Percentiles rank a stretch among this genome's conserved stretches.
phyloP scores from a whole-genome alignment of 1,139 yeast species.

The Trichomonascaceae sp. region DNA sequence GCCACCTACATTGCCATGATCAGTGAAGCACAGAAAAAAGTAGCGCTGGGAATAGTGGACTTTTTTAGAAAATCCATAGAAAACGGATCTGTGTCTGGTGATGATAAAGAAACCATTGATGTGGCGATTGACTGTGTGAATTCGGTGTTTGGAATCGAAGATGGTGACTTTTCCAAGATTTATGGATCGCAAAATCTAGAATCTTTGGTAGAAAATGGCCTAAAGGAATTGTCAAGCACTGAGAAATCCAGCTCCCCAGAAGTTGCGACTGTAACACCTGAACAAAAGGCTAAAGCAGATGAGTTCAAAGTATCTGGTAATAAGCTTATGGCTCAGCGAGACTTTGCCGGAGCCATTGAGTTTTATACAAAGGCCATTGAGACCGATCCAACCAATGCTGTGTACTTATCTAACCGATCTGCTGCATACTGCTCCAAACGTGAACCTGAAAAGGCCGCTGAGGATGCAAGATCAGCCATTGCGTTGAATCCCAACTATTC shows the following conservation, averaged over 20 bases:
- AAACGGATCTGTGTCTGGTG: slow-evolving; percentile 57
- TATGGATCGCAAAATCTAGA: slow-evolving; percentile 40
- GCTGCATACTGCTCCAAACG: slow-evolving; percentile 86
- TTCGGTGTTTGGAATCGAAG: slow-evolving; percentile 74
- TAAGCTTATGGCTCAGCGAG: slow-evolving; percentile 77
- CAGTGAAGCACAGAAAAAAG: slow-evolving; percentile 45
- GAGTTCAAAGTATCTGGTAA: slow-evolving; percentile 84
- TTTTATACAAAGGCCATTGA: slow-evolving; percentile 81
- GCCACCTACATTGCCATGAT: slow-evolving; percentile 2
- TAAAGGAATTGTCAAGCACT: slow-evolving; percentile 8
- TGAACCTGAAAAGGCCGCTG: slow-evolving; percentile 69
- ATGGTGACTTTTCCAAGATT: slow-evolving; percentile 37
- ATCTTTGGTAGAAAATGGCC: slow-evolving; percentile 24
- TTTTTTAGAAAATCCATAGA: slow-evolving; percentile 59
- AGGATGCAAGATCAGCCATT: slow-evolving; percentile 79
- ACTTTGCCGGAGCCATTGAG: slow-evolving; percentile 62
- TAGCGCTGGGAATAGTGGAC: slow-evolving; percentile 69
- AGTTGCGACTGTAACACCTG: slow-evolving; percentile 38
- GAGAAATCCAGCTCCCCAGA: slow-evolving; percentile 11
- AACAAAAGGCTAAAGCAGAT: slow-evolving; percentile 65
- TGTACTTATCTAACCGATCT: slow-evolving; percentile 89
- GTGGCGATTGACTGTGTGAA: slow-evolving; percentile 91
- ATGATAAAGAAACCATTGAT: slow-evolving; percentile 85
- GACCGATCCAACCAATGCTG: slow-evolving; percentile 65
- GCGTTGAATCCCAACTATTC: slow-evolving; percentile 72